Evolutionary conservation across 176 grass and related monocot species (phyloP).

Genomic region (Guadua angustifolia): DNA sequence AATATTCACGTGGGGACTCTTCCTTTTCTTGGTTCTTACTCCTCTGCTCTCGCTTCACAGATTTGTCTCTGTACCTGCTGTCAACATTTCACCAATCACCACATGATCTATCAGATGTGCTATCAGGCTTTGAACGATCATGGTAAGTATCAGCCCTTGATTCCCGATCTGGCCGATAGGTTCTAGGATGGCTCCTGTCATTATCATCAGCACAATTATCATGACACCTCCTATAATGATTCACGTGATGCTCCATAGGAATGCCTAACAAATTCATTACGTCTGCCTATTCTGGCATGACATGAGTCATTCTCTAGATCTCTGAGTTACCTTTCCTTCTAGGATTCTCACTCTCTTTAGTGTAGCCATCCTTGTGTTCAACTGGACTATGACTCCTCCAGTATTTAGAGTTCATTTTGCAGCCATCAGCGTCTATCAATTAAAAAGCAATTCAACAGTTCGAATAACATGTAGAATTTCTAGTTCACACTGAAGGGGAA

Average conservation of each 20-base stretch:
- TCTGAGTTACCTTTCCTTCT: slow-evolving; percentile 47
- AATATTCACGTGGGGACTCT: slow-evolving; percentile 8
- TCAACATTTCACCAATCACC: slow-evolving; percentile 52
- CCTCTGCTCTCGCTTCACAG: slow-evolving; percentile 48
- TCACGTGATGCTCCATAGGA: slow-evolving; percentile 57
- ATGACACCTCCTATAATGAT: slow-evolving; percentile 66
- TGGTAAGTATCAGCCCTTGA: slow-evolving; percentile 52
- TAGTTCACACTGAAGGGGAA: neutral
- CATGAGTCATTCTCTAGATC: slow-evolving; percentile 42
- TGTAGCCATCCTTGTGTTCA: slow-evolving; percentile 47
- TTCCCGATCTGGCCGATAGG: slow-evolving; percentile 57
- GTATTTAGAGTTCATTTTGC: slow-evolving; percentile 51
- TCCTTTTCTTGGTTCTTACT: slow-evolving; percentile 66
- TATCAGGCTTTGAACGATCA: slow-evolving; percentile 48
- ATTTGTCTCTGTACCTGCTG: slow-evolving; percentile 44
- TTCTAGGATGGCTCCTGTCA: slow-evolving; percentile 61
- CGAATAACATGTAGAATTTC: neutral
- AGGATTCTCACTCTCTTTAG: slow-evolving; percentile 47
- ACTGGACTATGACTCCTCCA: slow-evolving; percentile 61
- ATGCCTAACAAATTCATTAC: slow-evolving; percentile 57
- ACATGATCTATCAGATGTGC: slow-evolving; percentile 52
- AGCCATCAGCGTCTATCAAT: slow-evolving; percentile 38
- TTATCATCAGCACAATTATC: slow-evolving; percentile 56
- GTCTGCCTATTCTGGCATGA: slow-evolving; percentile 47
- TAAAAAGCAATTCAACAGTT: slow-evolving; percentile 23